Evolutionary conservation across 176 grass and related monocot species (phyloP), one percentile per base, ranked within the genome.

Genomic region (Hyparrhenia diplandra): DNA sequence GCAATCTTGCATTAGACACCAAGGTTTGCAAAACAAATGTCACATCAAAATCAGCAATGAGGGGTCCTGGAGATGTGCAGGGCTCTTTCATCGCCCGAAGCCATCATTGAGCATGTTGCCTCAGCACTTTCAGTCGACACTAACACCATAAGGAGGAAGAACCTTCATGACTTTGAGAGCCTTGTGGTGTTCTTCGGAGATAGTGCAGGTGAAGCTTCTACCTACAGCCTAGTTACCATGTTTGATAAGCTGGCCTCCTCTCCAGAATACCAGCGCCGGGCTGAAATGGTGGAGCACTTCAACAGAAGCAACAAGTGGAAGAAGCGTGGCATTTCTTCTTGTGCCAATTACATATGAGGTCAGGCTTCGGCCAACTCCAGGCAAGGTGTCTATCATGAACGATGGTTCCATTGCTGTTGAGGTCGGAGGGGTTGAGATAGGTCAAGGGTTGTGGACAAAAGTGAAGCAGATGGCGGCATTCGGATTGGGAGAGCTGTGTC

Each of bases 11-110:
- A 13, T 91, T 89, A 10, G 90, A 97, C 46, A 4, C 80, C 58
- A 97, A 92, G 49, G 0, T 94, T 16, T 97, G 95, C 83, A 94
- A 94, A 76, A 97, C 95, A 20, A 97, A 97, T 79, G 54, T 80
- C 18, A 64, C 92, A 20, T 90, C 89, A 0, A 97, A 94, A 82
- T 89, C 95, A 9, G 42, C 85, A 6, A 79, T 97, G 90, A 69
- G 95, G 8, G 80, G 23, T 20, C 95, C 95, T 17, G 95, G 95
- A 32, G 90, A 97, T 35, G 85, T 41, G 30, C 95, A 97, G 54
- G 95, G 95, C 46, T 92, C 90, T 30, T 97, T 89, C 83, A 94
- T 97, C 28, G 92, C n/a, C 95, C 5, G 95, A 97, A 88, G 90
- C 89, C 46, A 87, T 97, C 66, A 83, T 97, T 42, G 95, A 97